A percentile compares a stretch with the other conserved stretches of the same genome.
Conservation (phyloP, 495 filamentous ascomycete genomes). For the Rhizodiscina lignyota region DNA sequence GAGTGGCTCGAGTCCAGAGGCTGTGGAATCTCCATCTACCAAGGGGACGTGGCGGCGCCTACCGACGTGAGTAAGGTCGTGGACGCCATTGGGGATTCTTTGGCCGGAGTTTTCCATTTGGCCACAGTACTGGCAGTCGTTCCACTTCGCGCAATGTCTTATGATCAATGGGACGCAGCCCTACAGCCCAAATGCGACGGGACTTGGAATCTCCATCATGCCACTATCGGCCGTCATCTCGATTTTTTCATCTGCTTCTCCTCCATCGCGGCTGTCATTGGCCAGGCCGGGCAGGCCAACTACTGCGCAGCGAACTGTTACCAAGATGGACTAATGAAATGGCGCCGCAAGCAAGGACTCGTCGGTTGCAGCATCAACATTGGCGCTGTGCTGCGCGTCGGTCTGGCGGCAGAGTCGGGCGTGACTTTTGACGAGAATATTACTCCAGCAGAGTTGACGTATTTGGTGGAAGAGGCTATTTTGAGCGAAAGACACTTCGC, state of each 20-base stretch:
- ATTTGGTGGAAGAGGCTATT: neutral
- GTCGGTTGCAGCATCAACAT: neutral
- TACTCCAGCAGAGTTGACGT: neutral
- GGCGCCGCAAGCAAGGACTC: neutral
- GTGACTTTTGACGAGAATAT: neutral
- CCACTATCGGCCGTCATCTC: neutral
- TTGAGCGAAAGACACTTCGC: too few relatives aligned
- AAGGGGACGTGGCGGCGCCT: constrained; percentile 3
- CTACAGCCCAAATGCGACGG: constrained; percentile 2
- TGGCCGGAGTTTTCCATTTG: constrained; percentile 8
- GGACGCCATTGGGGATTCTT: neutral
- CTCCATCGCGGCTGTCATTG: constrained; percentile 6
- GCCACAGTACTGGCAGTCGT: constrained; percentile 7
- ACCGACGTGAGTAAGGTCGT: constrained; percentile 1
- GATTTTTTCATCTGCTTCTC: constrained; percentile 12
- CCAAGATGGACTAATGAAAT: constrained; percentile 5
- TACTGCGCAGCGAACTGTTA: constrained; percentile 10
- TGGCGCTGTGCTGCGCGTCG: neutral
- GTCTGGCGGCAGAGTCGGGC: neutral
- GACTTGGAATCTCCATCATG: constrained; percentile 4
- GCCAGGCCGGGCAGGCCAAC: constrained; percentile 8
- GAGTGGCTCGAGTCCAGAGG: constrained; percentile 2
- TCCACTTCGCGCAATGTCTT: constrained; percentile 4
- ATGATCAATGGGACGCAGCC: constrained; percentile 1
- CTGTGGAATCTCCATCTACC: constrained; percentile 1